These are phyloP conservation scores for Farysia itapuensis DNA, from an alignment of 1,284 basidiomycete genomes.

Conservation along the genomic window DNA sequence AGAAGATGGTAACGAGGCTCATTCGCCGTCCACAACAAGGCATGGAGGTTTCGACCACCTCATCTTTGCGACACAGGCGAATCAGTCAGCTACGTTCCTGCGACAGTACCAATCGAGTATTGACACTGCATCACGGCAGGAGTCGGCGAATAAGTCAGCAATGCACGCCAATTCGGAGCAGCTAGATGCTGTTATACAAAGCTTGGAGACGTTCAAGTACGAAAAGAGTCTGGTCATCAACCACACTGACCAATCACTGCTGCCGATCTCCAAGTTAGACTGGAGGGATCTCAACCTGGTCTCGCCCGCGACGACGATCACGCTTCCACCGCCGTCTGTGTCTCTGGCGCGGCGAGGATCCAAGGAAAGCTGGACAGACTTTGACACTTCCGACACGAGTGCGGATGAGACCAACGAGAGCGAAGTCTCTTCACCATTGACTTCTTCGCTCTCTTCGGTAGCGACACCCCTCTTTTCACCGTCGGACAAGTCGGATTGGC, in stretches of 20 bases:
- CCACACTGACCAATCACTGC: constrained; percentile 34
- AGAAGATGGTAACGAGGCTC: constrained; percentile 1
- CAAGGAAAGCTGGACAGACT: too few relatives aligned
- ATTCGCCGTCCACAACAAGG: neutral
- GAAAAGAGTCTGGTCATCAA: constrained; percentile 40
- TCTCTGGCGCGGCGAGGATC: too few relatives aligned
- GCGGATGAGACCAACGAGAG: neutral
- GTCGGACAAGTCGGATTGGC: neutral
- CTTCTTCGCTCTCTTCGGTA: too few relatives aligned
- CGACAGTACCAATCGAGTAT: constrained; percentile 7
- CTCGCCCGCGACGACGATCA: constrained; percentile 4
- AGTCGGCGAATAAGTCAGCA: neutral
- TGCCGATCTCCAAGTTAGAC: constrained; percentile 18
- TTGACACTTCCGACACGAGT: neutral
- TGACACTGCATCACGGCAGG: neutral
- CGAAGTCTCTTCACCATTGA: too few relatives aligned
- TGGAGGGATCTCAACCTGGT: constrained; percentile 51
- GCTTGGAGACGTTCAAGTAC: constrained; percentile 17
- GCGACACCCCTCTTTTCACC: too few relatives aligned
- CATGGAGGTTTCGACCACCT: constrained; percentile 48
- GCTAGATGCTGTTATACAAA: constrained; percentile 4
- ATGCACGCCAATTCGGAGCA: neutral
- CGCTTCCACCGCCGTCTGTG: too few relatives aligned
- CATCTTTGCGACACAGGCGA: constrained; percentile 56
- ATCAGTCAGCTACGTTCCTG: constrained; percentile 41